Evolutionary conservation across 2,329 filamentous ascomycete genomes (phyloP), one percentile per base, ranked within the genome.

Genomic region (Colletotrichum brevisporum): DNA sequence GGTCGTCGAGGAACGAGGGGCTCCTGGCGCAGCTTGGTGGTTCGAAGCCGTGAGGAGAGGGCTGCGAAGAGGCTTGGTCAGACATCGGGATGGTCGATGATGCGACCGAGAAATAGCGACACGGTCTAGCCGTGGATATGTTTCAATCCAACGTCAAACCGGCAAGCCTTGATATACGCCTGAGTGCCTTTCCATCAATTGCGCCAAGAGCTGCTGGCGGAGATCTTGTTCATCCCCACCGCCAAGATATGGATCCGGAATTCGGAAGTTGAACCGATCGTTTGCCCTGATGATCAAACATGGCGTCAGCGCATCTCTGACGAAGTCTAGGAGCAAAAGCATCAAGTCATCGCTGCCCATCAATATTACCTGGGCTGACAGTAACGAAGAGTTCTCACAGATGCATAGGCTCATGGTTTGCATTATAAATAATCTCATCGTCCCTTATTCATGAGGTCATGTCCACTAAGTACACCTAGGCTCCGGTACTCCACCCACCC

Each of bases 1-100:
- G 80, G 80, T 74, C 76, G 15, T 69, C 67, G 2, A 61, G 51
- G 21, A 67, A 69, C n/a, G 67, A 69, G 56, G 67, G 67, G n/a
- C 26, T 67, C 16, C 16, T 69, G 3, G 50, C 15, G 6, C 54
- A 53, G 15, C 67, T 69, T 5, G 16, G 62, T 15, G 54, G 45
- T 1, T 15, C 26, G 13, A 31, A 13, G 31, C 18, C 47, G 24
- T 51, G 16, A 47, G 16, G 16, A 10, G 26, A 56, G 3, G 27
- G 27, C 6, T 31, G 27, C 27, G 27, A 36, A 10, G 31, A 36
- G 3, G 31, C 31, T 1, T 36, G 9, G 2, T 4, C 2, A 10
- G 31, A 8, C 31, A 10, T 36, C 2, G 2, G 10, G 3, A 8
- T 12, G 9, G 31, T 10, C 31, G 31, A 12, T 2, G 31, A 12